Conservation (phyloP, 192 early-diverging fungal genomes). For the Gonapodya sp. region DNA sequence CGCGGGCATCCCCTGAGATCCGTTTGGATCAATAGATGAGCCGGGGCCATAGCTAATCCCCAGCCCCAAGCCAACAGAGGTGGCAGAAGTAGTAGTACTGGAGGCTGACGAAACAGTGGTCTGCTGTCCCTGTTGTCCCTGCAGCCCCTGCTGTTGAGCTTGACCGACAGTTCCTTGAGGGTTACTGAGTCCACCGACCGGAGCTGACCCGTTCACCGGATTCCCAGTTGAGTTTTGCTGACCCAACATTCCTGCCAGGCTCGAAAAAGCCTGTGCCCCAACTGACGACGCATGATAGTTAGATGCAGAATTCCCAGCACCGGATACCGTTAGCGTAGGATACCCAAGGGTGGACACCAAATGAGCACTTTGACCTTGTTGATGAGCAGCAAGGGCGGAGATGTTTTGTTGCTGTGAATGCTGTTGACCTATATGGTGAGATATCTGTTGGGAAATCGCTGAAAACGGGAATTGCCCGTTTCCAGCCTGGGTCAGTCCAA, state of each 20-base stretch:
- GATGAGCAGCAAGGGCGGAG: neutral
- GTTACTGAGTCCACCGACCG: no score
- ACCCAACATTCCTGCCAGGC: neutral
- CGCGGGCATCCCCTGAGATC: neutral
- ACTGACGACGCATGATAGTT: neutral
- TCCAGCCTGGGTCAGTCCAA: neutral
- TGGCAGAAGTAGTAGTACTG: neutral
- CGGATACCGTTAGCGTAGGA: neutral
- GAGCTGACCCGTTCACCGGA: no score
- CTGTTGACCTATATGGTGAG: neutral
- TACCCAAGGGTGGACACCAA: neutral
- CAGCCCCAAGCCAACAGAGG: neutral
- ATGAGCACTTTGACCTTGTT: neutral
- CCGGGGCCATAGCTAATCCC: neutral
- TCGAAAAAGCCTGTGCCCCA: neutral
- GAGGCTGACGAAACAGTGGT: neutral
- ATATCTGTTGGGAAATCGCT: neutral
- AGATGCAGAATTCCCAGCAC: neutral
- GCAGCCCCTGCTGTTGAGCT: neutral
- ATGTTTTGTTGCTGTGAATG: neutral
- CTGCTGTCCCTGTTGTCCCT: neutral
- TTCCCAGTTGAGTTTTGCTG: neutral
- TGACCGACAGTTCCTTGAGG: no score
- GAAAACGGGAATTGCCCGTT: neutral
- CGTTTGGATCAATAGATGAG: neutral